Base-by-base conservation (phyloP, 208 protist species). In the Trypanosoma cruzi region DNA sequence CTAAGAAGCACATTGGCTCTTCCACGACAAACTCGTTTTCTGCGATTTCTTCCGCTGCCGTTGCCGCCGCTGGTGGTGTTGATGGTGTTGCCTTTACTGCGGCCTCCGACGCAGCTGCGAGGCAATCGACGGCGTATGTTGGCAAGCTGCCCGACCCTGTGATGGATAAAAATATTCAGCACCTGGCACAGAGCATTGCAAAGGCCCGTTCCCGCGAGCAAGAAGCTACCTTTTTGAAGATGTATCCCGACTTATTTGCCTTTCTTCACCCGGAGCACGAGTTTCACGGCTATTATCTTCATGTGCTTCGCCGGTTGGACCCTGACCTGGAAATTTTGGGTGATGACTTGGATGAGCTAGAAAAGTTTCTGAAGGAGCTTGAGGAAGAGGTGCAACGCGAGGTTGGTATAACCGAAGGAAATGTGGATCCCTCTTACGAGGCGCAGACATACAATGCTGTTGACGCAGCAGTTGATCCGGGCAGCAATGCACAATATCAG, bases 271-370 rank as follows among this genome's bases (percentile, higher is more conserved):
- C 88, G 4, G 87, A 89, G 44, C 79, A 96, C 64, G 82, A 90
- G 58, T 95, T 84, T 64, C 92, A 96, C 79, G 86, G 78, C 68
- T 96, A 93, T 68, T 96, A 96, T 71, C 75, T 96, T 14, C 93
- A 87, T 71, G 72, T 94, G 14, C 75, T 96, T 40, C 80, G 81
- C 6, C 72, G 90, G 54, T 79, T 82, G 16, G 89, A 84, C 28
- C 92, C 92, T 3, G 78, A 92, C 53, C 64, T 96, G 66, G 85
- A 95, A 50, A 79, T 93, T 10, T 80, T 96, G 29, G 92, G 92
- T 42, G 89, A 96, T 73, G 82, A 94, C 62, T 54, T 94, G 10
- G 89, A 95, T 46, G 85, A 96, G 69, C 76, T 96, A 32, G 79
- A 90, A 29, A 73, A 59, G 26, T 94, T 89, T 64, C 74, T 96